Base-by-base conservation (phyloP, 768 basidiomycete genomes). In the Naganishia antarctica region DNA sequence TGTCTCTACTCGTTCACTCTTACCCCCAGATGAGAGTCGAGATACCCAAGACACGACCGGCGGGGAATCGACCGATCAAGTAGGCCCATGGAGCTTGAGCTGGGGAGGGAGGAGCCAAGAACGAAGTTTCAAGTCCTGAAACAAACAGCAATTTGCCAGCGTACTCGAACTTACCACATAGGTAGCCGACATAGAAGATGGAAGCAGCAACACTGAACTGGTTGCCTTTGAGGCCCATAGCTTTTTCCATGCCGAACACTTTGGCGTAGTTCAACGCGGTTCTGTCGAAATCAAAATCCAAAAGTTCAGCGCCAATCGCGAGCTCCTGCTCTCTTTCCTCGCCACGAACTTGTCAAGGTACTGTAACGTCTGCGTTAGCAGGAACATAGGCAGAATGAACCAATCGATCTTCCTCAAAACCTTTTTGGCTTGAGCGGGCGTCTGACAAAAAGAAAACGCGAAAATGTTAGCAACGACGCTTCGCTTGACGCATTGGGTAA, bases 21-120 rank as follows among this genome's bases (percentile, higher is more conserved):
- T 34, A 48, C 61, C 78, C 78, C 78, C 78, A 77, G 53, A 77
- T 66, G 48, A 78, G 61, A 25, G 74, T 75, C 11, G 74, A 73
- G 46, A 66, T 68, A 64, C 75, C 75, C 43, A 78, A 70, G 29
- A 76, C 74, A 29, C 66, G 65, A 43, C 76, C 75, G 12, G 77
- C 76, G 47, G 73, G 74, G 63, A 61, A 76, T 34, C 72, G 70
- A 61, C 77, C 76, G 40, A 76, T 68, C 15, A 72, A 60, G 67
- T 75, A 75, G 12, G 69, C 64, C 69, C 70, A 73, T 37, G 69
- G 69, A 9, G 70, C 69, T 40, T 40, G 53, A 21, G 53, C 53
- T 57, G 23, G 31, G 6, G 6, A 12, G 25, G 4, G 25, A 49
- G 43, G 43, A 5, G 43, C 11, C 43, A 18, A 21, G n/a, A 15